Base-by-base conservation (phyloP, 495 filamentous ascomycete genomes). In the Penicillium canescens region DNA sequence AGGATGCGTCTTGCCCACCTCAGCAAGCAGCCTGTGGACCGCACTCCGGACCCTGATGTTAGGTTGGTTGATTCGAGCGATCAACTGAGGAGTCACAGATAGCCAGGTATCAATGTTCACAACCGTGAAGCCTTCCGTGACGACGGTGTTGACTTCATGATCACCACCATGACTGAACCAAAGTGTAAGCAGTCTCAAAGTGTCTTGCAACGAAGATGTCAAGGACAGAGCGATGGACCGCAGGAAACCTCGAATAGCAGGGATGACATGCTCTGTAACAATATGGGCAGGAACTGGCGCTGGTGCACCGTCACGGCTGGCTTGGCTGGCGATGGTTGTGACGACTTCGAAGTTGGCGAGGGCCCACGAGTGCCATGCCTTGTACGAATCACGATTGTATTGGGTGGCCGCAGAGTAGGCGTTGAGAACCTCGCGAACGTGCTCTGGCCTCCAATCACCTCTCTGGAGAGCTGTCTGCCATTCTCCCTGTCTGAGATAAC, bases 301-400 rank as follows among this genome's bases (percentile, higher is more conserved):
- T n/a, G 59, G 56, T 11, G 62, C 55, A 24, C 66, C 66, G 42
- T 88, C 85, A 12, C 80, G 78, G 56, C 83, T 86, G 9, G 77
- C 76, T 42, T 85, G 72, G 23, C 82, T 80, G 16, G 82, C 79
- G 51, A 93, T 79, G 3, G 87, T 82, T 49, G 90, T 96, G 23
- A 98, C 92, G 37, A 98, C 92, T 68, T 99, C 93, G 62, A 98
- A 99, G 67, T 99, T 99, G 14, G 95, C 94, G 38, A 98, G 74
- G n/a, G 94, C 94, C 94, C 95, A 99, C 3, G 94, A 86, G 68
- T 99, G 94, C 94, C 94, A 99, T 16, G 94, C 94, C 71, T 98
- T 99, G 72, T 99, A 98, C 79, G 92, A 99, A 49, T 87, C 85
- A 41, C 87, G 85, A 57, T 98, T 90, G 72, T 95, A 96, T 21